Evolutionary conservation across 2,329 filamentous ascomycete species (phyloP), one percentile per base, ranked within the genome.

Genomic region (Paecilomyces niveus): DNA sequence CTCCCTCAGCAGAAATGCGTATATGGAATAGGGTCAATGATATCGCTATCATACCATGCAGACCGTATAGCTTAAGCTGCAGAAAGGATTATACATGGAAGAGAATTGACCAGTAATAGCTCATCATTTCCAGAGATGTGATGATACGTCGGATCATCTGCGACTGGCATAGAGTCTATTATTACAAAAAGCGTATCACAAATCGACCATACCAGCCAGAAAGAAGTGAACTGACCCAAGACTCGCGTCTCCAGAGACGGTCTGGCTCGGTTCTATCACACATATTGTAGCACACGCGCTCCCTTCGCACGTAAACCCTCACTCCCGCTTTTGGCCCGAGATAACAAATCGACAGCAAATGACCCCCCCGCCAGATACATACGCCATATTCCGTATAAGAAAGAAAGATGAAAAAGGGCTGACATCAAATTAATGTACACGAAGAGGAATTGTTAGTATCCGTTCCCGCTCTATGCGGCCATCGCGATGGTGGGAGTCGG

Each of bases 401-500:
- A 35, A 24, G 55, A 9, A 31, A 49, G 22, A 33, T 29, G 50
- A n/a, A 59, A 50, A 55, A 58, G 10, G 33, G 52, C 54, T 58
- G 55, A 55, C 57, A 53, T 58, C 51, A 56, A 33, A 60, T 21
- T 31, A 53, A 59, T 3, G 33, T 53, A 31, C 49, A 24, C 10
- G n/a, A 22, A 52, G 29, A 39, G 15, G 4, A 35, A 56, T 32
- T n/a, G 21, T 45, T 45, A 4, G 39, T 8, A 45, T 18, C n/a
- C 8, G 26, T 50, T 50, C 18, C 54, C 56, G 50, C 32, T 50
- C 64, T 70, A 74, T 35, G 74, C 74, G 53, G 72, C 61, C 67
- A 76, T 72, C 51, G 73, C 69, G 62, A 77, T 70, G 33, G 72
- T 71, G 22, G 80, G 78, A 55, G 79, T 78, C 13, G 83, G 83